Evolutionary conservation across 148 eudicot genomes (phyloP).

Genomic region (Amaranthus palmeri): DNA sequence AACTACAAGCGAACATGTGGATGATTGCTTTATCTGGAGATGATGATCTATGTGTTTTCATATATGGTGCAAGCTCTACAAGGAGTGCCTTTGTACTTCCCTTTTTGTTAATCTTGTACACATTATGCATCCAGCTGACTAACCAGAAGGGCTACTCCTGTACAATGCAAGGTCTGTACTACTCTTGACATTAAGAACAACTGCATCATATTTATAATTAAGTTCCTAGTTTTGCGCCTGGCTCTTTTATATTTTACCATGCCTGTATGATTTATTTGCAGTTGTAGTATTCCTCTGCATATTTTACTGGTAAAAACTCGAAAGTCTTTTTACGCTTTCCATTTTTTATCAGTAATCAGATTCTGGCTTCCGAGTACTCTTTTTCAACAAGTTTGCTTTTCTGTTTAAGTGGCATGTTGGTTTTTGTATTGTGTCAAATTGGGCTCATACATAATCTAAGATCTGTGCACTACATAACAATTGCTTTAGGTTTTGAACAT

Average conservation of each 20-base stretch:
- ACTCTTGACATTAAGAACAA: not conserved
- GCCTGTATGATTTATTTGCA: not conserved
- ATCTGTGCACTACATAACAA: too few relatives aligned
- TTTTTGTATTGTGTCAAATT: too few relatives aligned
- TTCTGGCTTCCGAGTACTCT: too few relatives aligned
- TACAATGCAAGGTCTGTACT: too few relatives aligned
- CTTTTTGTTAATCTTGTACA: not conserved
- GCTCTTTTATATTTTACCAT: not conserved
- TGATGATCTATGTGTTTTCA: not conserved
- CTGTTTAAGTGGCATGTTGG: too few relatives aligned
- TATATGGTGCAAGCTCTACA: not conserved
- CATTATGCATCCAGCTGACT: not conserved
- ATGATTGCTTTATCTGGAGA: not conserved
- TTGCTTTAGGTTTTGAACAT: too few relatives aligned
- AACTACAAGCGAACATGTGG: too few relatives aligned
- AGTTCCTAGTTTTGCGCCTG: not conserved
- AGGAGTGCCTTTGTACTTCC: not conserved
- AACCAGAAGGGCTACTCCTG: not conserved
- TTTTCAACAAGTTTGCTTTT: too few relatives aligned
- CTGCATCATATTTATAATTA: conserved; percentile 3
- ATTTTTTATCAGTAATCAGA: too few relatives aligned
- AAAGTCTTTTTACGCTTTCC: not conserved
- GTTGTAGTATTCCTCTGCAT: not conserved
- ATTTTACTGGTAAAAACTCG: not conserved
- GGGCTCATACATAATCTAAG: too few relatives aligned